Percentiles rank a stretch among this genome's conserved stretches.
Evolutionary conservation across 805 yeast species (phyloP).

Genomic region (Allodekkera sacchari): DNA sequence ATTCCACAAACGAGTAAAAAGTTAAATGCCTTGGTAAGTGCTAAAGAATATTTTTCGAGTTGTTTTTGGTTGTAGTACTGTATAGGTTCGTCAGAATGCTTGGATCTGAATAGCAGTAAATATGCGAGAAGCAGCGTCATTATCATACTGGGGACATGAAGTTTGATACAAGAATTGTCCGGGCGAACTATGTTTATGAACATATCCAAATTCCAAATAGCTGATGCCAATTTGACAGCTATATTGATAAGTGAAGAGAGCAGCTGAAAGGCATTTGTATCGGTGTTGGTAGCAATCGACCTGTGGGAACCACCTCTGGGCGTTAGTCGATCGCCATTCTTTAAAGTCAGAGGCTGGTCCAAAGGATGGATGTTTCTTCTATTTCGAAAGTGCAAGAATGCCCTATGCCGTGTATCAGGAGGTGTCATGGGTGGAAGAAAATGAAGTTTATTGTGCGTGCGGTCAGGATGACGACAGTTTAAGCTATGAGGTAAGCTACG

Average conservation of each 20-base stretch:
- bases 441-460: no score
- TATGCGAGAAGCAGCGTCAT: conserved; percentile 8
- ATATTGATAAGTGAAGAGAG: no score
- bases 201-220: conserved; percentile 21
- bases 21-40: background rate
- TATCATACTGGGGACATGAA: conserved; percentile 21
- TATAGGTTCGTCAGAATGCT: background rate
- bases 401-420: no score
- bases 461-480: no score
- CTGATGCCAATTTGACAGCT: conserved; percentile 4
- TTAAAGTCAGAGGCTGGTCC: conserved; percentile 20
- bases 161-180: conserved; percentile 11
- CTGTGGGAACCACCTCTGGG: no score
- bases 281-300: no score
- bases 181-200: conserved; percentile 19
- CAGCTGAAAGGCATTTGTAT: no score
- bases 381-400: no score
- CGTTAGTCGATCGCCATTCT: conserved; percentile 11
- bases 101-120: background rate
- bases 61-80: background rate
- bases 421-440: no score
- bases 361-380: conserved; percentile 22
- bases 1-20: background rate
- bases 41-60: background rate
- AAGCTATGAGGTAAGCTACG: no score